Evolutionary conservation across 169 alveolate species (phyloP), one percentile per base, ranked within the genome.

Genomic region (Eimeria mitis): DNA sequence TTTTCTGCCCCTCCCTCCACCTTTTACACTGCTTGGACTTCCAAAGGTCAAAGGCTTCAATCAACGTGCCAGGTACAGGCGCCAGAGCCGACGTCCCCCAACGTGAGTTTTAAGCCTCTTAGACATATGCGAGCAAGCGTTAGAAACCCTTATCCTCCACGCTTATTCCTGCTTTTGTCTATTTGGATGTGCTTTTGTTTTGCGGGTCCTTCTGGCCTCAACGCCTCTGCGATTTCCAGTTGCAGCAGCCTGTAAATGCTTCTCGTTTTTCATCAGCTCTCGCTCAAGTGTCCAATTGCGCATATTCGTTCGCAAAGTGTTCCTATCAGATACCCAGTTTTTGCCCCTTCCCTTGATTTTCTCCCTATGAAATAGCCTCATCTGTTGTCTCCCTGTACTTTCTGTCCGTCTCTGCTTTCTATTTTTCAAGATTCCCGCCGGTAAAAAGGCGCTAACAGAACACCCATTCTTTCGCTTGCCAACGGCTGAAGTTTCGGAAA

Each of bases 391-490:
- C 54, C 34, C 31, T 21, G 52, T 73, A n/a, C 54, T 31, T 23
- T 73, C 56, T 73, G 52, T 73, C 34, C 31, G 19, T 7, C 56
- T 42, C 6, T 73, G 83, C 37, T 70, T 23, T 11, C 28, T 16
- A 21, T 40, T 37, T 11, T 73, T 40, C 34, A 37, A 73, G 83
- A 37, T 1, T 40, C 6, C 56, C 14, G 34, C 31, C 54, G 21
- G 21, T 13, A 16, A 21, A 1, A 19, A 0, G 5, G 31, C 83
- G 37, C 83, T 40, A 40, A 19, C 14, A 40, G 34, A 40, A 19
- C 83, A 73, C 40, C 83, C 54, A 19, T 23, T 73, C 11, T 73
- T 16, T 40, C 83, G 83, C 40, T 73, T 73, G 54, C 83, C 83
- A 40, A 40, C 0, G 31, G 83, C 83, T 40, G 54, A 40, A 13